Percentiles rank a stretch among this genome's conserved stretches.
phyloP scores from a whole-genome alignment of 345 rosid genomes.

The Hirschfeldia incana region DNA sequence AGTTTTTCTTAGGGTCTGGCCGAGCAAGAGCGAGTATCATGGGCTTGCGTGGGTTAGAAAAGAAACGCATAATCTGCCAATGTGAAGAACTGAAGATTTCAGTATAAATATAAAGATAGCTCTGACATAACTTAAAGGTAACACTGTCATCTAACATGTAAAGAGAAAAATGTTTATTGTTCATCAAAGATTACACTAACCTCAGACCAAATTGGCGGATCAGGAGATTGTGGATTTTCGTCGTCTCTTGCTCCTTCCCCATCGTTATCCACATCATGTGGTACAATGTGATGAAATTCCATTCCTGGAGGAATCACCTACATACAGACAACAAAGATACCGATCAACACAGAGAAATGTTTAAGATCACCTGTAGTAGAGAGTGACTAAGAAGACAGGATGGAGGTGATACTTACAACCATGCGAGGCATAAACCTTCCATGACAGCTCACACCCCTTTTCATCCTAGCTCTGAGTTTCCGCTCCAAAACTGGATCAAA shows the following conservation, averaged over 20 bases:
- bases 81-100: conserved; percentile 18
- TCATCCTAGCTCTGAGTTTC: conserved; percentile 75
- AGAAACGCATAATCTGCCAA: conserved; percentile 73
- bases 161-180: neutral
- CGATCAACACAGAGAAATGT: neutral
- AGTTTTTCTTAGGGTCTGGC: conserved; percentile 77
- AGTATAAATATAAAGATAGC: neutral
- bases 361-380: neutral
- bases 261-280: conserved; percentile 62
- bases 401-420: conserved; percentile 54
- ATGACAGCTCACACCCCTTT: conserved; percentile 69
- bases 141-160: neutral
- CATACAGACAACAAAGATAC: conserved; percentile 18
- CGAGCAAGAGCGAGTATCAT: conserved; percentile 84
- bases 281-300: conserved; percentile 79
- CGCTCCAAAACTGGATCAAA: conserved; percentile 68
- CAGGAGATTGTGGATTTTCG: conserved; percentile 54
- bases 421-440: conserved; percentile 74
- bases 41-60: conserved; percentile 69
- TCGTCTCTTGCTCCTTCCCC: conserved; percentile 60
- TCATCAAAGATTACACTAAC: conserved; percentile 36
- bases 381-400: neutral
- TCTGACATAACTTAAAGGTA: neutral
- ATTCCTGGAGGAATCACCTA: conserved; percentile 94
- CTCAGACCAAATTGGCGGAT: conserved; percentile 82